Evolutionary conservation across 1,284 basidiomycete species (phyloP).

Genomic region (Fomitopsis schrenkii): DNA sequence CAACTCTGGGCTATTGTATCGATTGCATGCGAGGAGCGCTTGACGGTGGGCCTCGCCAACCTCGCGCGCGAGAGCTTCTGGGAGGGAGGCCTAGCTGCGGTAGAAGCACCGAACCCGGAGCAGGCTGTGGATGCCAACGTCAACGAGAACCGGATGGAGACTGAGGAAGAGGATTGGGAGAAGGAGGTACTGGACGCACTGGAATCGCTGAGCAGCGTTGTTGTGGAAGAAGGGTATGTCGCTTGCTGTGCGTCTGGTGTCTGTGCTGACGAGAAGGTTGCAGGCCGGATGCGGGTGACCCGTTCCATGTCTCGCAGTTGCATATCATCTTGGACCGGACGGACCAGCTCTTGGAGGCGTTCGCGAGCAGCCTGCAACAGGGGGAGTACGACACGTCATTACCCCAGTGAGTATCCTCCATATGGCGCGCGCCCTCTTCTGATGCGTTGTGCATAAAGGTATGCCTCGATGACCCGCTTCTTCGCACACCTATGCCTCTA

Average conservation of each 20-base stretch:
- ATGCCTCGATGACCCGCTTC: conserved; percentile 77
- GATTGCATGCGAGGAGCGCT: conserved; percentile 80
- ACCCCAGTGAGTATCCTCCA: conserved; percentile 52
- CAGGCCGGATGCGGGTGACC: conserved; percentile 69
- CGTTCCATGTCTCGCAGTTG: conserved; percentile 85
- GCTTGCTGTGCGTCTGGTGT: conserved; percentile 24
- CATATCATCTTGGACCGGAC: conserved; percentile 81
- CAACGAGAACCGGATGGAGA: conserved; percentile 24
- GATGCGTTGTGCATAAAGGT: conserved; percentile 46
- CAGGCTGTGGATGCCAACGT: conserved; percentile 23
- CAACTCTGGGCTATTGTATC: conserved; percentile 91
- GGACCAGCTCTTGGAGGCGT: conserved; percentile 65
- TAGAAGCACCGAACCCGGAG: conserved; percentile 32
- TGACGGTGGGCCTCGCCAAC: conserved; percentile 58
- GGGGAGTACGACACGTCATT: conserved; percentile 44
- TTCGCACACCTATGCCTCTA: conserved; percentile 95
- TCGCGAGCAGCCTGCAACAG: conserved; percentile 58
- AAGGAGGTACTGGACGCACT: conserved; percentile 51
- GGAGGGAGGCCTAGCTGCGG: conserved; percentile 47
- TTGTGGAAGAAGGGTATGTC: conserved; percentile 57
- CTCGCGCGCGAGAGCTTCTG: conserved; percentile 57
- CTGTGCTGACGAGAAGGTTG: background rate
- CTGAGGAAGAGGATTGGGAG: conserved; percentile 62
- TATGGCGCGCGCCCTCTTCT: conserved; percentile 28
- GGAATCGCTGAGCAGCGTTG: conserved; percentile 46